Percentiles rank a stretch among this genome's conserved stretches.
Evolutionary conservation across 352 stramenopile genomes (phyloP).

Genomic region (Saprolegnia diclina): DNA sequence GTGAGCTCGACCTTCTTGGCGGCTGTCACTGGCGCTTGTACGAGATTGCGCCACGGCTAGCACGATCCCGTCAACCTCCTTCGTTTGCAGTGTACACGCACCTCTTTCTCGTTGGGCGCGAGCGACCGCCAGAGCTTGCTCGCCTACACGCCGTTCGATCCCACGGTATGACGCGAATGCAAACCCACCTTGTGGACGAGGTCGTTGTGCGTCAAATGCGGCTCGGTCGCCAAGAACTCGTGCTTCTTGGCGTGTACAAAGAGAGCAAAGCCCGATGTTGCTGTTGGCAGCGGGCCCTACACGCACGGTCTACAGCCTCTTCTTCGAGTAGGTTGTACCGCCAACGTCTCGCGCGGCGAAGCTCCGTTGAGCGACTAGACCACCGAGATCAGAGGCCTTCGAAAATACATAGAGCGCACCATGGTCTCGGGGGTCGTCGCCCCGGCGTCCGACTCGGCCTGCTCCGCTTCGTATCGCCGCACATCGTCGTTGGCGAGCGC

Average conservation of each 20-base stretch:
- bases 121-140: conserved; percentile 10
- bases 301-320: background rate
- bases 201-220: conserved; percentile 20
- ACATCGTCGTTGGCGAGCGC: conserved; percentile 33
- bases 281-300: background rate
- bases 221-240: background rate
- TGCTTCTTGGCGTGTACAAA: conserved; percentile 18
- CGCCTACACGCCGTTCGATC: background rate
- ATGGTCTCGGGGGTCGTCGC: background rate
- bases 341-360: background rate
- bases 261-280: background rate
- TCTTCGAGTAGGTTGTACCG: background rate
- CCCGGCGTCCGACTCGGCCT: background rate
- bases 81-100: too few species aligned
- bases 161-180: too few species aligned
- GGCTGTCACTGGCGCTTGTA: background rate
- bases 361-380: background rate
- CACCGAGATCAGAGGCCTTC: background rate
- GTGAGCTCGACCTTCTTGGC: background rate
- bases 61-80: too few species aligned
- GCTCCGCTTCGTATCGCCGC: conserved; percentile 5
- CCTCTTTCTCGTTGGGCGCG: background rate
- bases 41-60: conserved; percentile 12
- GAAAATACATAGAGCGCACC: background rate
- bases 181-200: conserved; percentile 17